Base-by-base conservation (phyloP, 163 green algal species). In the Chlorella variabilis region DNA sequence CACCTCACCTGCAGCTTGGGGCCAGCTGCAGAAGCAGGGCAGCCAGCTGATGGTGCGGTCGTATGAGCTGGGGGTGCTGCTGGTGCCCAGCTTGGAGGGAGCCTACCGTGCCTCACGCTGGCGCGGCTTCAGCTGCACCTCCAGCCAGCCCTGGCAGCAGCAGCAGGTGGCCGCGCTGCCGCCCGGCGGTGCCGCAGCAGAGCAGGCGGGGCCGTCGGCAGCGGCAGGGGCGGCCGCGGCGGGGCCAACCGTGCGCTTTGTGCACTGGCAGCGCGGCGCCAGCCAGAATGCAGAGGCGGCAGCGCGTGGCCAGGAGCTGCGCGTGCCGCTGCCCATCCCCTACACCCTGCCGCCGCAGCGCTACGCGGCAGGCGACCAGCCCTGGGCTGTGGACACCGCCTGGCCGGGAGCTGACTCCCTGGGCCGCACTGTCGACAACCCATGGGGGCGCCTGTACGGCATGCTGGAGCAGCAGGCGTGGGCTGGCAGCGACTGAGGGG, bases 331-430 rank as follows among this genome's bases (percentile, higher is more conserved):
- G 75, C 75, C 75, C n/a, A 62, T 81, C 29, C 75, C 51, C 0
- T 76, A 86, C 42, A 31, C 13, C 23, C 61, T 90, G 59, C 84
- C 83, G 27, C 84, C 86, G 4, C 21, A 48, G 59, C 66, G 23
- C 31, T 87, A 87, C 67, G 23, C 49, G n/a, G 36, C 34, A 3
- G 70, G 41, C 0, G 89, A 91, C 58, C 21, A 48, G 58, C 77
- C 87, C 1, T 93, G 89, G 89, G 65, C 34, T 2, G 39, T 80
- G 34, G 75, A 83, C 36, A 41, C 29, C 0, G 8, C 23, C 4
- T 81, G 56, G 33, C 66, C 65, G 15, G 87, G 87, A 3, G 15
- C 86, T 51, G 87, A 91, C 73, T 42, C 29, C 31, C 51, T 75
- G 13, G 83, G 76, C 1, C 27, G 36, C 59, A 77, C 48, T 33